Conservation (phyloP, 225 moss, liverwort and hornwort genomes). For the Straminergon stramineum region DNA sequence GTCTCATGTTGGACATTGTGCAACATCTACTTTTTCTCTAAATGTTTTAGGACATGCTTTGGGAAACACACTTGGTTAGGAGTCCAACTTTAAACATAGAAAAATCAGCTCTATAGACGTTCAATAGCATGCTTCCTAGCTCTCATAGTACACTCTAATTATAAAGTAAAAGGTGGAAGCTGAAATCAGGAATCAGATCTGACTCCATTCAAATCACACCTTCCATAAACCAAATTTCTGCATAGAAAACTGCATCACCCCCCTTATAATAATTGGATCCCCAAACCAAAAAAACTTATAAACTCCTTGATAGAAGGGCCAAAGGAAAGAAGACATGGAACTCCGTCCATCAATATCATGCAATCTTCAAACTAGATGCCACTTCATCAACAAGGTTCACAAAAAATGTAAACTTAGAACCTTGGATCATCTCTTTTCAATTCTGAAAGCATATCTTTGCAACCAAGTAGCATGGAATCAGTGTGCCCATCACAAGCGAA, state of each 20-base stretch:
- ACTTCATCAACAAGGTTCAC: neutral
- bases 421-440: neutral
- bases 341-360: neutral
- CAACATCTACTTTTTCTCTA: neutral
- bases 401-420: neutral
- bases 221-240: neutral
- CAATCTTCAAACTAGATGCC: neutral
- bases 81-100: rapidly evolving
- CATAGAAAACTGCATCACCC: neutral
- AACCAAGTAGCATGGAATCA: neutral
- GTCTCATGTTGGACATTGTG: neutral
- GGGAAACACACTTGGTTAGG: neutral
- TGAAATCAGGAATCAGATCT: neutral
- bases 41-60: neutral
- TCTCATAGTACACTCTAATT: neutral
- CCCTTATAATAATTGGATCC: neutral
- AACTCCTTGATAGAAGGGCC: neutral
- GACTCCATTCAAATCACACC: neutral
- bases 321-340: neutral
- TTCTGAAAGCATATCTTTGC: neutral
- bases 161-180: neutral
- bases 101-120: neutral
- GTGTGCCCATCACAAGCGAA: neutral
- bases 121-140: neutral
- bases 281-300: neutral